These are phyloP conservation scores for Podaxis pistillaris DNA, from an alignment of 768 basidiomycete species.

Conservation along the genomic window DNA sequence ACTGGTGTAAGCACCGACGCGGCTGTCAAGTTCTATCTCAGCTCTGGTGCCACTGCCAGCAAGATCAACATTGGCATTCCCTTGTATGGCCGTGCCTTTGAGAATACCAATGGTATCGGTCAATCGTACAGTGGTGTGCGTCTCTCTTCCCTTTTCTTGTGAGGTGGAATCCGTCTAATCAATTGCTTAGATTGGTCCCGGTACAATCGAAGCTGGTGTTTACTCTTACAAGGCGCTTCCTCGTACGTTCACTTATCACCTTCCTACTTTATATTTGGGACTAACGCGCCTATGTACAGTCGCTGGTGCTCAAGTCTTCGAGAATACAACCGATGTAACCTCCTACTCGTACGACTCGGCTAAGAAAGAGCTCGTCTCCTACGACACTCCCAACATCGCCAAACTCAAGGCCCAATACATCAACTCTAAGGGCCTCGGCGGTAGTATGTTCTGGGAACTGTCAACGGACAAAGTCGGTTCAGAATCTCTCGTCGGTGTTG, in stretches of 20 bases:
- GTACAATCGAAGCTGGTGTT: slow-evolving; percentile 66
- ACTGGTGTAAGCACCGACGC: slow-evolving; percentile 67
- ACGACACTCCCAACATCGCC: slow-evolving; percentile 72
- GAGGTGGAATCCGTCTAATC: not conserved
- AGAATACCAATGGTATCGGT: slow-evolving; percentile 66
- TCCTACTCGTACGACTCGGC: slow-evolving; percentile 74
- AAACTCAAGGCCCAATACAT: slow-evolving; percentile 69
- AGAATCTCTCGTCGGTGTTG: slow-evolving; percentile 56
- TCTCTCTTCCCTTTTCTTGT: not conserved
- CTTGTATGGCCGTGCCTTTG: slow-evolving; percentile 78
- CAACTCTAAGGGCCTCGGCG: slow-evolving; percentile 54
- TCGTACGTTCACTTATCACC: slow-evolving; percentile 31
- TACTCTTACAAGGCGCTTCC: slow-evolving; percentile 80
- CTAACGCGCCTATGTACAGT: slow-evolving; percentile 26
- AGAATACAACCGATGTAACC: slow-evolving; percentile 68
- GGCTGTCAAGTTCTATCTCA: slow-evolving; percentile 60
- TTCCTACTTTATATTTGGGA: not conserved
- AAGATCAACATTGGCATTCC: slow-evolving; percentile 80
- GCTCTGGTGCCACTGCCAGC: slow-evolving; percentile 56
- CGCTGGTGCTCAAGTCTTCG: slow-evolving; percentile 55
- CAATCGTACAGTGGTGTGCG: slow-evolving; percentile 64
- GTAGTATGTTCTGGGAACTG: slow-evolving; percentile 78
- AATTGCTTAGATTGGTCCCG: slow-evolving; percentile 58
- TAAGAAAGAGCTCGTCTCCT: slow-evolving; percentile 70
- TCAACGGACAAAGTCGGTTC: slow-evolving; percentile 60